Conservation (phyloP, 306 rosid genomes). For the Abrus precatorius region DNA sequence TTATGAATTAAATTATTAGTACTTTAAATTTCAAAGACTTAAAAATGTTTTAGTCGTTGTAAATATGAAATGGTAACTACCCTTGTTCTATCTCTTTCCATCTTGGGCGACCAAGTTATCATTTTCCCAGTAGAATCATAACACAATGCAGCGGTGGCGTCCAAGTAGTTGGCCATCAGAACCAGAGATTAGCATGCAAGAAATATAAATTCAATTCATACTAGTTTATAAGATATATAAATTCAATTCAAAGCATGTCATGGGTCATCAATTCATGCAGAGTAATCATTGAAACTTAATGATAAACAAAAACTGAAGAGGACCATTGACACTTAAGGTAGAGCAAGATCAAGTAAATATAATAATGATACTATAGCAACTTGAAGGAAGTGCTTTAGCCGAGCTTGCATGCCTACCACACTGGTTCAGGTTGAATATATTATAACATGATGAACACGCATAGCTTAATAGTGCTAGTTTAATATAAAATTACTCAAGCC, state of each 20-base stretch:
- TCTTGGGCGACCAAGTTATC: neutral
- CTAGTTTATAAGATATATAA: neutral
- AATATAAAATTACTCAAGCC: conserved; percentile 12
- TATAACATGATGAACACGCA: conserved; percentile 19
- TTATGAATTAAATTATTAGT: neutral
- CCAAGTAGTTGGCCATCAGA: neutral
- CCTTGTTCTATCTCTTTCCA: neutral
- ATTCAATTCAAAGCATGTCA: conserved; percentile 17
- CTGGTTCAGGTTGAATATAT: conserved; percentile 7
- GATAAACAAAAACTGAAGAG: neutral
- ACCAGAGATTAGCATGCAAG: neutral
- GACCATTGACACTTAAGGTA: neutral
- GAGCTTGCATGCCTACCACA: conserved; percentile 21
- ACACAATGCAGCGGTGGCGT: neutral
- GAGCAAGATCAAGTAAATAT: neutral
- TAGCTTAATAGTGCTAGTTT: conserved; percentile 29
- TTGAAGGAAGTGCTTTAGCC: conserved; percentile 11
- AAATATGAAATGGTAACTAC: neutral
- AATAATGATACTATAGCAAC: conserved; percentile 17
- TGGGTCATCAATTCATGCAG: neutral
- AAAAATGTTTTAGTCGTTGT: neutral
- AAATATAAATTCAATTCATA: neutral
- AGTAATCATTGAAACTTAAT: neutral
- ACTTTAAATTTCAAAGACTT: neutral
- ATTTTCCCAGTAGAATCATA: neutral